Base-by-base conservation (phyloP, 371 early-diverging fungal species). In the Mucor irregularis region DNA sequence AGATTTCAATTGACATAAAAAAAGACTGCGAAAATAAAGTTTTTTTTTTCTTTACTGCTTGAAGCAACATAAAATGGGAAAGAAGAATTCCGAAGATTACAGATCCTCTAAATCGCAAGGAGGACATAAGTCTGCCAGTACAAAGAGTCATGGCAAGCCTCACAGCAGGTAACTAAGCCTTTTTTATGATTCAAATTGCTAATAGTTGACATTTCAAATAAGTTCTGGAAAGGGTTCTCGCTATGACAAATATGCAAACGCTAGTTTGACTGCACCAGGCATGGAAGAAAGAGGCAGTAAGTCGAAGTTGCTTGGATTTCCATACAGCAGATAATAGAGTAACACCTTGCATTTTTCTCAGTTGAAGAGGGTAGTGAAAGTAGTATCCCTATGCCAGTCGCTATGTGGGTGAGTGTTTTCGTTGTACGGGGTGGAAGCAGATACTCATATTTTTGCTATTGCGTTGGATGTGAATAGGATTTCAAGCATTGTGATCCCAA, bases 401-500 rank as follows among this genome's bases (percentile, higher is more conserved):
- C 85, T 45, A 90, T 92, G 92, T 92, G 92, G 90, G 87, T 81
- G 56, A 61, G 21, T 11, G n/a, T n/a, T n/a, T n/a, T n/a, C n/a
- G n/a, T n/a, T n/a, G n/a, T n/a, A n/a, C n/a, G n/a, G 34, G 16
- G 16, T 5, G 38, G 5, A 38, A 38, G 38, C 7, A 38, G 38
- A 38, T 5, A n/a, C n/a, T n/a, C n/a, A n/a, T n/a, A n/a, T 30
- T 38, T n/a, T 45, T 5, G n/a, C 50, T 17, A 6, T 11, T 6
- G 6, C 38, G 16, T 37, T 37, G n/a, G 4, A n/a, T n/a, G 11
- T n/a, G n/a, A 11, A 13, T 37, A 78, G 91, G 99, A 99, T 74
- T 99, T 99, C 78, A 94, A 93, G 51, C 99, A 99, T 66, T 99
- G 99, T 76, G 99, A 99, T 76, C 98, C 98, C 3, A 97, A 98